Base-by-base conservation (phyloP, 1,139 yeast species). In the Kodamaea arcana region DNA sequence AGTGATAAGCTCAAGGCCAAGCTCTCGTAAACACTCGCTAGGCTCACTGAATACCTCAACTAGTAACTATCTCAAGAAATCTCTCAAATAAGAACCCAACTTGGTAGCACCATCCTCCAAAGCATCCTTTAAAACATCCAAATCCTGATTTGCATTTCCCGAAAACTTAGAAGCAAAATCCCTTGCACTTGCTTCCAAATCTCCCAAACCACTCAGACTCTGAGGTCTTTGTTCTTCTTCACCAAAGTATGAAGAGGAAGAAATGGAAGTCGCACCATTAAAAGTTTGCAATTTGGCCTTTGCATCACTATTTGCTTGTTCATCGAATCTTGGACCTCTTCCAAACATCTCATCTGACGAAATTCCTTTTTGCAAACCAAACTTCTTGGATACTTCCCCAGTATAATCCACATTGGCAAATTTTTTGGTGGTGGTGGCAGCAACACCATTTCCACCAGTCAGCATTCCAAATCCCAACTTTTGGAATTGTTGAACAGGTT, bases 261-360 rank as follows among this genome's bases (percentile, higher is more conserved):
- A 88, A 47, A 92, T 94, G 4, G 95, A 75, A 32, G 84, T 83
- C 2, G 98, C 95, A 33, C 94, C 94, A 40, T 75, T 77, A 60
- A 85, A 94, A 7, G 80, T 66, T 57, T 83, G 88, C 42, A 92
- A 69, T 50, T 94, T 88, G 18, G 75, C 56, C 44, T 72, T 72
- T 4, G 97, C 97, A 60, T 88, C 97, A 30, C 71, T 72, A 41
- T 83, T 83, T 29, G 87, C 85, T 8, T 69, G 68, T 47, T 85
- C 85, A 51, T 87, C 97, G 54, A 78, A 87, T 31, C 80, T 68
- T 3, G 75, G 75, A 27, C 94, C 94, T 52, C 95, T 80, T 12
- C 97, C 96, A 57, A 92, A 92, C 56, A 77, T 79, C 62, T 88
- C 94, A 59, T 94, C 98, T 0, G 97, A 88, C 0, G 97, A 90